These are phyloP conservation scores for Neostapfia colusana DNA, from an alignment of 176 grass and related monocot genomes.

Conservation along the genomic window DNA sequence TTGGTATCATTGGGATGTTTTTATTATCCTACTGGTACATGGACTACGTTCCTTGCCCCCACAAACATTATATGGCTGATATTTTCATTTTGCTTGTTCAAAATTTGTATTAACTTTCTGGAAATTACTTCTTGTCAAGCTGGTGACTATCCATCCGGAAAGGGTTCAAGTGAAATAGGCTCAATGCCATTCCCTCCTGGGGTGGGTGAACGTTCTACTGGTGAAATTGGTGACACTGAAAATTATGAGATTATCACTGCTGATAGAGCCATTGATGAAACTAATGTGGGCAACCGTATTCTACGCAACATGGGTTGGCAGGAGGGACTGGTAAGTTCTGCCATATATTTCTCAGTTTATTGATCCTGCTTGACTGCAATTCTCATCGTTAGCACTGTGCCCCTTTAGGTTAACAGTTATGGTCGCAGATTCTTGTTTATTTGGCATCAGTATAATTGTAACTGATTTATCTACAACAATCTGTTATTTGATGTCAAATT, in stretches of 20 bases:
- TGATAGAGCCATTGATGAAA: conserved; percentile 83
- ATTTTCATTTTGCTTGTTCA: conserved; percentile 32
- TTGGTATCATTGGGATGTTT: not conserved
- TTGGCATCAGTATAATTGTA: not conserved
- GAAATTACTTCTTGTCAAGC: conserved; percentile 90
- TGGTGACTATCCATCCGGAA: conserved; percentile 63
- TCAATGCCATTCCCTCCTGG: conserved; percentile 98
- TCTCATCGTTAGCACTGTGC: not conserved
- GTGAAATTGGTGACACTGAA: conserved; percentile 68
- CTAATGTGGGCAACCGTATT: conserved; percentile 93
- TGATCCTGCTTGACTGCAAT: conserved; percentile 2
- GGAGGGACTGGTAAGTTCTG: conserved; percentile 66
- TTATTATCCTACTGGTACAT: not conserved
- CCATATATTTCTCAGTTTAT: conserved; percentile 12
- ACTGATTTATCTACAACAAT: not conserved
- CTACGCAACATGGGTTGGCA: conserved; percentile 94
- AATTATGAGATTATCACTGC: conserved; percentile 91
- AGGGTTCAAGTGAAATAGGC: conserved; percentile 76
- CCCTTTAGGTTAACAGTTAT: not conserved
- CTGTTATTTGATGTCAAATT: not conserved
- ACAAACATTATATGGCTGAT: conserved; percentile 37
- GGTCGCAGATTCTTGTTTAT: not conserved
- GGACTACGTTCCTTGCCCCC: conserved; percentile 22
- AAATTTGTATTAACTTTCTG: conserved; percentile 65
- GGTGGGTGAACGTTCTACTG: conserved; percentile 70